phyloP scores from a whole-genome alignment of 164 flowering plant genomes.

The Buxus sempervirens region DNA sequence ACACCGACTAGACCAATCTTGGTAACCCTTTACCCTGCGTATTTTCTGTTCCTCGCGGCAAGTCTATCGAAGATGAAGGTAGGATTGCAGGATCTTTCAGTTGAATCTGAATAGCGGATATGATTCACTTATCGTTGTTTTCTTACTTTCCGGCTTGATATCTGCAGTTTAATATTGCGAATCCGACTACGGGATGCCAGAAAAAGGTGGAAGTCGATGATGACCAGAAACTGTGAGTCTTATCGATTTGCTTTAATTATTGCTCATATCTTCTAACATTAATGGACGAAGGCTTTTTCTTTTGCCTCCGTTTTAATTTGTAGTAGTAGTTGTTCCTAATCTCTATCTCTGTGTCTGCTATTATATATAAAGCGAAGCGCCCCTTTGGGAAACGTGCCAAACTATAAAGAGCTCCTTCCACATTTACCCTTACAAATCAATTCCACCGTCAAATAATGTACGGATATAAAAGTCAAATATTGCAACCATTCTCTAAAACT shows the following conservation, averaged over 20 bases:
- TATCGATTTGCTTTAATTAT: not conserved
- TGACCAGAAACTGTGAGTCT: slow-evolving; percentile 35
- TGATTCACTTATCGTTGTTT: not conserved
- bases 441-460: too few relatives aligned
- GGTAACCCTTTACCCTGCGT: too few relatives aligned
- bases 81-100: too few relatives aligned
- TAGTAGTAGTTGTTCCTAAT: too few relatives aligned
- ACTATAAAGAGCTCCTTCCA: too few relatives aligned
- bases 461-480: too few relatives aligned
- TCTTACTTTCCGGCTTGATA: not conserved
- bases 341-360: too few relatives aligned
- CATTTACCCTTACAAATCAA: too few relatives aligned
- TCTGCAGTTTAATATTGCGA: slow-evolving; percentile 35
- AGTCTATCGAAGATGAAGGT: slow-evolving; percentile 15
- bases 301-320: not conserved
- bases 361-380: too few relatives aligned
- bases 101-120: not conserved
- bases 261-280: not conserved
- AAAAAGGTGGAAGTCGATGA: slow-evolving; percentile 36
- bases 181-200: slow-evolving; percentile 38
- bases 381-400: too few relatives aligned
- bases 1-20: too few relatives aligned
- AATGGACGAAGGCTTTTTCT: not conserved
- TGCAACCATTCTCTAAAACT: too few relatives aligned
- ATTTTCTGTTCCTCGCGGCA: not conserved